Conservation (phyloP, 345 rosid species). For the Pugionium cornutum region DNA sequence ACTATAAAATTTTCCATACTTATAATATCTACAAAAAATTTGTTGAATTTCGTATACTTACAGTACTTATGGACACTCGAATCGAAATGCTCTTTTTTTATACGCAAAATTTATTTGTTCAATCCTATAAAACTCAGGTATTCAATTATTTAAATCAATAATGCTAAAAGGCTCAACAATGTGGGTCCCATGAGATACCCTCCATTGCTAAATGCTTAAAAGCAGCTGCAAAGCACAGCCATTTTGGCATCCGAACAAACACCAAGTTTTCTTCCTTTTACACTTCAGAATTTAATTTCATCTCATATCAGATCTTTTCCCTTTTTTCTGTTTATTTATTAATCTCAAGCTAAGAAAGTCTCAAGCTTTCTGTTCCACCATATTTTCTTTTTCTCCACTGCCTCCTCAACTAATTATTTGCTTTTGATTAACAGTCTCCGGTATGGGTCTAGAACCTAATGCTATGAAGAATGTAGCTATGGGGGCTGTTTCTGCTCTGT, state of each 20-base stretch:
- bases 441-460: conserved; percentile 47
- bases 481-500: conserved; percentile 39
- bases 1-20: too few relatives aligned
- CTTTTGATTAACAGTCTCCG: conserved; percentile 25
- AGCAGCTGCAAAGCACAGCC: conserved; percentile 52
- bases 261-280: conserved; percentile 30
- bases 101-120: too few relatives aligned
- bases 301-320: conserved; percentile 9
- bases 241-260: conserved; percentile 35
- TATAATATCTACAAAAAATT: too few relatives aligned
- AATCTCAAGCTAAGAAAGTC: background rate
- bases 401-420: conserved; percentile 35
- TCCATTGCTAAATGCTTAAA: conserved; percentile 44
- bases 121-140: too few relatives aligned
- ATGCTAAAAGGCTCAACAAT: background rate
- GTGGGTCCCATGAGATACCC: conserved; percentile 43
- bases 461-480: conserved; percentile 51
- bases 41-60: too few relatives aligned
- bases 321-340: conserved; percentile 16
- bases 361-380: conserved; percentile 31
- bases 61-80: too few relatives aligned
- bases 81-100: too few relatives aligned
- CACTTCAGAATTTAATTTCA: conserved; percentile 23
- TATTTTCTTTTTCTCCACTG: conserved; percentile 23
- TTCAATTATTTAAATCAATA: background rate